Percentiles rank a stretch among this genome's conserved stretches.
Evolutionary conservation across 495 filamentous ascomycete species (phyloP).

Genomic region (Penicillium daleae): DNA sequence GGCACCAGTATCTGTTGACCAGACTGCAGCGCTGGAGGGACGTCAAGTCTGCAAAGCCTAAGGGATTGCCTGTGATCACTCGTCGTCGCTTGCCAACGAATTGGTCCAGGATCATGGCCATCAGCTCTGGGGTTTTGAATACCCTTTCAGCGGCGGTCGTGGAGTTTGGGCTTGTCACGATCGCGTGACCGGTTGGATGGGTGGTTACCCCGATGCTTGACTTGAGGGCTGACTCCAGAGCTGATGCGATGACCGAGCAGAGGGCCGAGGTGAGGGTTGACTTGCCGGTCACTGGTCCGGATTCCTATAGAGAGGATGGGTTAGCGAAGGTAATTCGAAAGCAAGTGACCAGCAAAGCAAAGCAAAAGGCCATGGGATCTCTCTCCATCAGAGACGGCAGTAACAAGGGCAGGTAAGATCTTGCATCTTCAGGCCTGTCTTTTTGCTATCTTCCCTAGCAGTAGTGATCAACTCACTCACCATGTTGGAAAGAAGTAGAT

Average conservation of each 20-base stretch:
- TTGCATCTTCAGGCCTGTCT: background rate
- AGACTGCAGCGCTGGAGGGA: background rate
- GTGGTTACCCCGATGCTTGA: too few relatives aligned
- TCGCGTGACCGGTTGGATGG: too few relatives aligned
- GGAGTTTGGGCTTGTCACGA: background rate
- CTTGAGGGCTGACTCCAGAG: too few relatives aligned
- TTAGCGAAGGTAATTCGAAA: too few relatives aligned
- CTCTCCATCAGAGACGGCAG: too few relatives aligned
- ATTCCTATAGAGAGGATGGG: too few relatives aligned
- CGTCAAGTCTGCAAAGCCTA: background rate
- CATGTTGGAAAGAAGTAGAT: background rate
- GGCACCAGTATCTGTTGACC: background rate
- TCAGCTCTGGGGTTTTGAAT: background rate
- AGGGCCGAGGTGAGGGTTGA: too few relatives aligned
- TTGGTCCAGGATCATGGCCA: background rate
- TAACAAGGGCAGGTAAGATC: background rate
- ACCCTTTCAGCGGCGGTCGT: background rate
- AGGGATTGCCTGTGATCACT: background rate
- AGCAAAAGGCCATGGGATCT: too few relatives aligned
- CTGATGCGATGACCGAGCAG: too few relatives aligned
- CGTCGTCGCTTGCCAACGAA: background rate
- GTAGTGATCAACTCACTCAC: background rate
- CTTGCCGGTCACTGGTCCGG: too few relatives aligned
- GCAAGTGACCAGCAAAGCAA: too few relatives aligned
- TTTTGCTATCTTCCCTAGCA: background rate